Evolutionary conservation across 441 rosid species (phyloP), one percentile per base, ranked within the genome.

Genomic region (Erodium texanum): DNA sequence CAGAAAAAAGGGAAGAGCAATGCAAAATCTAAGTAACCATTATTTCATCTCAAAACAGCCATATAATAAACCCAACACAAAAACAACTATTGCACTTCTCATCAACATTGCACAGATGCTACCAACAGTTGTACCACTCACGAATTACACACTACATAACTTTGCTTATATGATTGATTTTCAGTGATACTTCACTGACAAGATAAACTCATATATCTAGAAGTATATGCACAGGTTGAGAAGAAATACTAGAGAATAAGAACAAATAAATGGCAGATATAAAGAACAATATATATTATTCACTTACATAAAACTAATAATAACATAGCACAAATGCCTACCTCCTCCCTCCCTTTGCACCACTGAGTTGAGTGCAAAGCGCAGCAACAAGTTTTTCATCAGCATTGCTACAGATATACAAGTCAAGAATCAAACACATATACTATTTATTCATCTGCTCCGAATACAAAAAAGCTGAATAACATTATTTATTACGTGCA

Each of bases 371-470:
- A 66, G 86, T 66, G 81, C 98, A 89, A 76, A 95, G 86, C 20
- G 97, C 90, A 76, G 98, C 89, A 66, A 89, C 99, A 80, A 95
- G 92, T 77, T 85, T 95, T 81, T 95, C 99, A 88, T 95, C 99
- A 38, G 80, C 81, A 74, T 88, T 95, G 80, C 99, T 95, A 82
- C 74, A 50, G 64, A 76, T 50, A 71, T 67, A 32, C 8, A 32
- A 24, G 22, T 23, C 36, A 43, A 22, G 20, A 45, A 66, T 24
- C 45, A 43, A 71, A 70, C 67, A 48, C 23, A 65, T 48, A 65
- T 48, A 62, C 32, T 14, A 2, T 43, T n/a, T 20, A 38, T 32
- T 69, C 36, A 32, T 23, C 45, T 48, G 32, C 34, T 65, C 63
- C 61, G 62, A 71, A 72, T 67, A 65, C 64, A 20, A 22, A 43